phyloP scores from a whole-genome alignment of 345 rosid genomes.

The Boechera retrofracta region DNA sequence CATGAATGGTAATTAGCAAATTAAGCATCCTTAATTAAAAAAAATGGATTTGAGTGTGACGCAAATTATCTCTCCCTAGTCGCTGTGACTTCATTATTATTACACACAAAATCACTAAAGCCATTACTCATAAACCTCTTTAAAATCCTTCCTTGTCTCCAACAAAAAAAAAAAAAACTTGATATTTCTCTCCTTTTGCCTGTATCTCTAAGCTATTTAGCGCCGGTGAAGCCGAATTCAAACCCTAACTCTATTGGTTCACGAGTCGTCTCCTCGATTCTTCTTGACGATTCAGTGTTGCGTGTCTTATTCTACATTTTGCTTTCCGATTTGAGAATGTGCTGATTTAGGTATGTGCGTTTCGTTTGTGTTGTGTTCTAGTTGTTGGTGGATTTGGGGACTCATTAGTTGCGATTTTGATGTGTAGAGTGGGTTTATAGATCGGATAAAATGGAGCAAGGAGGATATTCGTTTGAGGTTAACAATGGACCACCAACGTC shows the following conservation, averaged over 20 bases:
- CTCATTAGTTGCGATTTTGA: background rate
- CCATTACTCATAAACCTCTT: constrained; percentile 39
- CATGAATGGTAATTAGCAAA: too few relatives aligned
- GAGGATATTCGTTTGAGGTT: constrained; percentile 40
- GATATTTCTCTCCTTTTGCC: constrained; percentile 1
- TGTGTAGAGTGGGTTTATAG: constrained; percentile 21
- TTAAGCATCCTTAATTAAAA: too few relatives aligned
- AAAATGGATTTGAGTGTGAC: too few relatives aligned
- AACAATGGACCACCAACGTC: constrained; percentile 32
- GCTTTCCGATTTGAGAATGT: constrained; percentile 22
- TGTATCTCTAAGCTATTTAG: background rate
- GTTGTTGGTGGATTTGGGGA: constrained; percentile 11
- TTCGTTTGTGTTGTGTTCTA: background rate
- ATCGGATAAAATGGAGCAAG: constrained; percentile 33
- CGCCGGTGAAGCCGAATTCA: constrained; percentile 11
- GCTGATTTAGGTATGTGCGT: constrained; percentile 21
- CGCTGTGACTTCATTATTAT: background rate
- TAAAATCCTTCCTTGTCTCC: constrained; percentile 20
- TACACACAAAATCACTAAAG: background rate
- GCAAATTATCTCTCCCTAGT: too few relatives aligned
- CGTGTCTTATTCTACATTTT: constrained; percentile 28
- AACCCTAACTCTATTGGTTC: constrained; percentile 29
- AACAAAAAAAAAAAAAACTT: background rate
- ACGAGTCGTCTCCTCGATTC: background rate
- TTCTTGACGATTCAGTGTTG: constrained; percentile 6